These are phyloP conservation scores for Solanum pimpinellifolium DNA, from an alignment of 257 asterid genomes.

Conservation along the genomic window DNA sequence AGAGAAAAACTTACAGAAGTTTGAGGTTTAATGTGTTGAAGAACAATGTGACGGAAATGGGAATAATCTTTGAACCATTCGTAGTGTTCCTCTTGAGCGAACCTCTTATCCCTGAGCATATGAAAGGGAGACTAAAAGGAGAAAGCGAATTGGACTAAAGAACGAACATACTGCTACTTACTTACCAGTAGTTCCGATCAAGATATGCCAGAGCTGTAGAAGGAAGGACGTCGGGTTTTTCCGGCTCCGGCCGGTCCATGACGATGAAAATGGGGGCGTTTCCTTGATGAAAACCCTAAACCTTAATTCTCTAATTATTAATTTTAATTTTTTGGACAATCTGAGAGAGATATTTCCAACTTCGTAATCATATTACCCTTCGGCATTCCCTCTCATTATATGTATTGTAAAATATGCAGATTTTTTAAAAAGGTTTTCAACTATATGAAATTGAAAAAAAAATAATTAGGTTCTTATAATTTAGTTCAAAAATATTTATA, in stretches of 20 bases:
- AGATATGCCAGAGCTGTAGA: slow-evolving; percentile 66
- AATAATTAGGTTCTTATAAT: too few species aligned
- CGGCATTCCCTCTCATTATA: neutral
- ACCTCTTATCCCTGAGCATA: slow-evolving; percentile 68
- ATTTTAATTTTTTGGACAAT: neutral
- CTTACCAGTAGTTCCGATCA: slow-evolving; percentile 68
- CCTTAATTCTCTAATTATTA: neutral
- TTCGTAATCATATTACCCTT: neutral
- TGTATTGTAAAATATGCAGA: neutral
- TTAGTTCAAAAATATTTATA: too few species aligned
- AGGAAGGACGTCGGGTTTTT: slow-evolving; percentile 37
- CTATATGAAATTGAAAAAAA: neutral
- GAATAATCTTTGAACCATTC: slow-evolving; percentile 95
- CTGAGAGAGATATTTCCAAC: neutral
- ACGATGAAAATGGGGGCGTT: neutral
- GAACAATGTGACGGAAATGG: slow-evolving; percentile 66
- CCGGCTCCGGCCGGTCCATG: slow-evolving; percentile 11
- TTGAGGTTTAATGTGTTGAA: slow-evolving; percentile 41
- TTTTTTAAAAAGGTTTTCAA: neutral
- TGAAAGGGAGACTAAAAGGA: neutral
- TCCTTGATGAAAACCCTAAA: neutral
- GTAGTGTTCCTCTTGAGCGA: slow-evolving; percentile 84
- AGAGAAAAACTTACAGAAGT: slow-evolving; percentile 41
- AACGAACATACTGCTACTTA: neutral
- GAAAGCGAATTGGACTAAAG: neutral